Conservation (phyloP, 2,329 filamentous ascomycete genomes). For the Penicillium sp. region DNA sequence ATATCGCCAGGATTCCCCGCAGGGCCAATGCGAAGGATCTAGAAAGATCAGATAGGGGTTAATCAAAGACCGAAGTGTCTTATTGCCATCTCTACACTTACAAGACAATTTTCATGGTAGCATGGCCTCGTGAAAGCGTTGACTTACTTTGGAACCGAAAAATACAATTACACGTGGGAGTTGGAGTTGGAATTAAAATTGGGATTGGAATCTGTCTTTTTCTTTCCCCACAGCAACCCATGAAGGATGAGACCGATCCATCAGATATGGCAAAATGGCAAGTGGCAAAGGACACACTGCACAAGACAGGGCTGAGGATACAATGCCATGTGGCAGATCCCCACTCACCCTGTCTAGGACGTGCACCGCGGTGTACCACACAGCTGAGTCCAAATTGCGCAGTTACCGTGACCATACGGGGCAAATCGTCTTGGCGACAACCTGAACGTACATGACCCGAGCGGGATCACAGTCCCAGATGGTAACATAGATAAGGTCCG, state of each 20-base stretch:
- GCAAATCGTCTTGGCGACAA: background rate
- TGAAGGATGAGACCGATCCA: background rate
- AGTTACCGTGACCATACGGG: background rate
- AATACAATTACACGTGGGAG: no score
- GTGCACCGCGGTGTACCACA: background rate
- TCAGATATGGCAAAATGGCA: background rate
- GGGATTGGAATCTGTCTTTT: background rate
- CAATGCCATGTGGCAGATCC: background rate
- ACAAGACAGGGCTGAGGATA: background rate
- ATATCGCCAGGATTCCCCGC: background rate
- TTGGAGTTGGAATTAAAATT: background rate
- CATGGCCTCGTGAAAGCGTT: background rate
- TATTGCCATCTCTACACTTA: background rate
- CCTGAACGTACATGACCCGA: background rate
- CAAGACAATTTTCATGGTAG: background rate
- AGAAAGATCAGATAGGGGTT: background rate
- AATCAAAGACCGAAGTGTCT: background rate
- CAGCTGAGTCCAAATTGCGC: background rate
- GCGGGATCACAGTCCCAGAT: constrained; percentile 13
- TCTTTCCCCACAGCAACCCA: background rate
- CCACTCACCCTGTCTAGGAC: background rate
- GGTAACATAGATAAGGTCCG: constrained; percentile 22
- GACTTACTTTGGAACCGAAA: no score
- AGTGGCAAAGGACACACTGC: no score
- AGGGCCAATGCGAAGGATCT: background rate